Base-by-base conservation (phyloP, 768 basidiomycete species). In the Boletus eberwhitei region DNA sequence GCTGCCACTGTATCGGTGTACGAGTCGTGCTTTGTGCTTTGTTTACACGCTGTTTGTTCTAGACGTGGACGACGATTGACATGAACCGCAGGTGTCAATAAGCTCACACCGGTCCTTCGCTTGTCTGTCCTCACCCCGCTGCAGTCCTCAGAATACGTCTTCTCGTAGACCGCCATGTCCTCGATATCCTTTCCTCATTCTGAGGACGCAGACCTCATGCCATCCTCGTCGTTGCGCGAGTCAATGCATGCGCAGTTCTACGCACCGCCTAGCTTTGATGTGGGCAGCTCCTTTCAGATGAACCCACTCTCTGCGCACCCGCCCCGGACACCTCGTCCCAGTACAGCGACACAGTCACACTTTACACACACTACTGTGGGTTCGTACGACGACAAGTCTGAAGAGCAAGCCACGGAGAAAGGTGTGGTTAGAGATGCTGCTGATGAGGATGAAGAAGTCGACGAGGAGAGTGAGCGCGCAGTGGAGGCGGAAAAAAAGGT, bases 261-360 rank as follows among this genome's bases (percentile, higher is more conserved):
- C 63, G 1, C 59, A 24, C 74, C 83, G 9, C 72, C 84, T 12
- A 69, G 76, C 29, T 89, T 84, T 61, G 86, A 88, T 59, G 67
- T 77, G 53, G 75, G 71, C 48, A 77, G 75, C 19, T 80, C 85
- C 32, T 90, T 92, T 62, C 87, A 88, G 59, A 88, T 91, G 81
- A 91, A 91, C 64, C 89, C 89, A 9, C 80, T 85, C 48, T 88
- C 88, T 14, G 76, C 81, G 5, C 89, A 90, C 66, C 89, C 90
- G 2, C 90, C 89, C 19, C 80, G 90, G 26, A 88, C 88, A 39
- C 88, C 88, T 3, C 79, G 83, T 57, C 52, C 61, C 13, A 70
- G 70, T n/a, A 64, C 64, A 8, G 38, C 46, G 21, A 16, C 59
- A 17, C 63, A 66, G 46, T 52, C 68, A 29, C 68, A 70, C 40